Percentiles rank a stretch among this genome's conserved stretches.
Conservation (phyloP, 768 basidiomycete species). For the Dacryopinax spathularia region DNA sequence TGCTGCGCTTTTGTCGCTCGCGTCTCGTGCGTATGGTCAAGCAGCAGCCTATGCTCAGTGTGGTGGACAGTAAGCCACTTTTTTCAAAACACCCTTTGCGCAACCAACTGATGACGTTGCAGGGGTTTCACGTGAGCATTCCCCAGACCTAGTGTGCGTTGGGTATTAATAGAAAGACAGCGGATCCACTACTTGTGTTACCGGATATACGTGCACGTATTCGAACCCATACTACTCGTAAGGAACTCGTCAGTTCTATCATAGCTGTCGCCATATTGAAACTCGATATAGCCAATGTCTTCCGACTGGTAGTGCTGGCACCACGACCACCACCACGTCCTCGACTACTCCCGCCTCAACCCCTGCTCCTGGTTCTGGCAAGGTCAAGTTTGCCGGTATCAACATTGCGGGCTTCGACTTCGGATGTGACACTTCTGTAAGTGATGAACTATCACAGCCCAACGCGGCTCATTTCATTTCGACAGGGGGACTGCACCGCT, state of each 20-base stretch:
- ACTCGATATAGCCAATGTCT: slow-evolving; percentile 12
- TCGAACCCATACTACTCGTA: slow-evolving; percentile 19
- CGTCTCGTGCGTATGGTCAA: neutral
- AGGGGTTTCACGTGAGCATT: neutral
- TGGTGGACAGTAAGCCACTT: slow-evolving; percentile 7
- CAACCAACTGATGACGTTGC: neutral
- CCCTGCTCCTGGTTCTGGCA: slow-evolving; percentile 16
- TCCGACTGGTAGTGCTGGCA: slow-evolving; percentile 20
- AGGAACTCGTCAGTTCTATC: too few species aligned
- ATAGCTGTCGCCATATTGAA: slow-evolving; percentile 1
- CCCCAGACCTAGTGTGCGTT: neutral
- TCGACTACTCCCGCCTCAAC: slow-evolving; percentile 5
- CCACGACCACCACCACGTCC: slow-evolving; percentile 12
- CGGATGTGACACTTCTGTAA: slow-evolving; percentile 28
- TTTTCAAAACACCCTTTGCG: neutral
- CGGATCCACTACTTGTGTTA: slow-evolving; percentile 26
- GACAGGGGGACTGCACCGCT: slow-evolving; percentile 21
- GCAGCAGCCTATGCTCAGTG: slow-evolving; percentile 9
- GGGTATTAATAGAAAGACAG: slow-evolving; percentile 12
- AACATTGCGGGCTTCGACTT: slow-evolving; percentile 48
- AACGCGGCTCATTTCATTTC: too few species aligned
- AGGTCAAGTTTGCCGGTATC: slow-evolving; percentile 31
- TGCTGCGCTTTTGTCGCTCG: neutral
- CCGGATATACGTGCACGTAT: slow-evolving; percentile 22
- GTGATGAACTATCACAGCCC: too few species aligned